phyloP scores from a whole-genome alignment of 1,284 basidiomycete species.

The Paramarasmius palmivorus region DNA sequence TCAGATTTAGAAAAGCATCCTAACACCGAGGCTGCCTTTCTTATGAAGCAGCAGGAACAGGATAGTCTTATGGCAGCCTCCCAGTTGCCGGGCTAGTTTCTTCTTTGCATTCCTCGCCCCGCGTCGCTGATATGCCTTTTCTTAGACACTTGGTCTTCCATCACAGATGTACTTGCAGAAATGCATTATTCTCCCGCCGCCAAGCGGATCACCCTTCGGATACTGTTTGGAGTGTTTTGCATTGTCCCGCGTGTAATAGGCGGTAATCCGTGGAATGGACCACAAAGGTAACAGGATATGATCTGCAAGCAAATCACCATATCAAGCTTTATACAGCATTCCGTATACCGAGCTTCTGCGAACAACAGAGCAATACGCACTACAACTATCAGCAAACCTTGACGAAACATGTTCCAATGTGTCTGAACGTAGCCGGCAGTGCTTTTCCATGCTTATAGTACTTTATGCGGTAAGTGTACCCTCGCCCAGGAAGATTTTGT shows the following conservation, averaged over 20 bases:
- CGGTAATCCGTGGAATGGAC: constrained; percentile 18
- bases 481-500: neutral
- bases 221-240: constrained; percentile 57
- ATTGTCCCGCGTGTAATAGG: constrained; percentile 43
- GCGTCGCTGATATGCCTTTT: neutral
- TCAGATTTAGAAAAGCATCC: constrained; percentile 12
- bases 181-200: constrained; percentile 56
- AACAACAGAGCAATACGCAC: constrained; percentile 20
- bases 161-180: constrained; percentile 47
- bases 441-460: constrained; percentile 52
- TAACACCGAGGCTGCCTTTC: constrained; percentile 23
- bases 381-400: constrained; percentile 14
- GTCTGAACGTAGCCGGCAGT: constrained; percentile 38
- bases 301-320: neutral
- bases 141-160: constrained; percentile 51
- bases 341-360: constrained; percentile 13
- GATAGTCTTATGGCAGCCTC: constrained; percentile 55
- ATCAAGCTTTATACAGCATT: neutral
- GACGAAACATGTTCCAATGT: constrained; percentile 15
- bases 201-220: constrained; percentile 51
- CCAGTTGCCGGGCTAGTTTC: constrained; percentile 61
- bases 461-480: constrained; percentile 49
- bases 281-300: constrained; percentile 3
- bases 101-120: neutral
- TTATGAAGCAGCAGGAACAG: constrained; percentile 44